A percentile compares a stretch with the other conserved stretches of the same genome.
These are phyloP conservation scores for Vitis hybrid DNA, from an alignment of 177 flowering plant species.

Conservation along the genomic window DNA sequence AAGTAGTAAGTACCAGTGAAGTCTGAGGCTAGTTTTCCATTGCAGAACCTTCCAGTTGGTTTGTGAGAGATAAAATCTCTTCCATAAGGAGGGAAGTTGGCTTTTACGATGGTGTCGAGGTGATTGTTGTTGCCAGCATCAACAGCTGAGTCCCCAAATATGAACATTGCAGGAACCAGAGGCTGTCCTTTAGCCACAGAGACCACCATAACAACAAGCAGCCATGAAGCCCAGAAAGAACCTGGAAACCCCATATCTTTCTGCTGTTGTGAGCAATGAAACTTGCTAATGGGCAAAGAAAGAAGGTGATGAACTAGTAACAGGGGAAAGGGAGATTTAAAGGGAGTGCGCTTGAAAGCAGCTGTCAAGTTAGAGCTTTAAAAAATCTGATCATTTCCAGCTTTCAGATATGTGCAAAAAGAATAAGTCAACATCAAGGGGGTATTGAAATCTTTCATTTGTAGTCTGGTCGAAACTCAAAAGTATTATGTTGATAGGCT, in stretches of 20 bases:
- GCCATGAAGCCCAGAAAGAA: conserved; percentile 1
- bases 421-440: too few species aligned
- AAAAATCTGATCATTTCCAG: neutral
- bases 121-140: conserved; percentile 89
- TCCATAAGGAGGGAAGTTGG: conserved; percentile 83
- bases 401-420: neutral
- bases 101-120: conserved; percentile 50
- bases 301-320: too few species aligned
- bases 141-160: conserved; percentile 82
- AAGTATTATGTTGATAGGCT: too few species aligned
- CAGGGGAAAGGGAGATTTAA: neutral
- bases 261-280: neutral
- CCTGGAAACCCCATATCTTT: conserved; percentile 12
- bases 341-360: neutral
- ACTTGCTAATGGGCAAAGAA: conserved; percentile 1
- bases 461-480: too few species aligned
- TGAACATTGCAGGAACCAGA: conserved; percentile 64
- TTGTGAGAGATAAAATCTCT: conserved; percentile 52
- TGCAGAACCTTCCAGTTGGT: conserved; percentile 87
- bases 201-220: conserved; percentile 9
- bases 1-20: conserved; percentile 47
- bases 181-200: conserved; percentile 40
- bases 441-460: too few species aligned
- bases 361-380: neutral
- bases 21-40: conserved; percentile 85